Conservation (phyloP, 2,329 filamentous ascomycete genomes). For the Pseudopyricularia javanii region DNA sequence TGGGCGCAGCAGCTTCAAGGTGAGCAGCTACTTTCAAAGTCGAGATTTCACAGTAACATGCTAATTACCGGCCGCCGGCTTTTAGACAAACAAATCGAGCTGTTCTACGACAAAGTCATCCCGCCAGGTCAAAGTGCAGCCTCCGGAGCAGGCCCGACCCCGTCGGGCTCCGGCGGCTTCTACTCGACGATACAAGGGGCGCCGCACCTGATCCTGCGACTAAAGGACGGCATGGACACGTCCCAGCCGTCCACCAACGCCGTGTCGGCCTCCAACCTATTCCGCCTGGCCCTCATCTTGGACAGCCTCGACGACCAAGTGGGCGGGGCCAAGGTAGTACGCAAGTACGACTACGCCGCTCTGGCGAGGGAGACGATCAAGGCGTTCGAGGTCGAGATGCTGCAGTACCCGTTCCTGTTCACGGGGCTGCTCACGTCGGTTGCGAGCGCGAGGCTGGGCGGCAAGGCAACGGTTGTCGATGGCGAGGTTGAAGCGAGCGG, state of each 20-base stretch:
- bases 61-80: constrained; percentile 6
- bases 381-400: constrained; percentile 81
- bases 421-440: constrained; percentile 66
- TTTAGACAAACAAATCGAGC: constrained; percentile 60
- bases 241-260: constrained; percentile 85
- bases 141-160: background rate
- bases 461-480: constrained; percentile 22
- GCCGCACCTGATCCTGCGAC: constrained; percentile 63
- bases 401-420: constrained; percentile 90
- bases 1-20: constrained; percentile 77
- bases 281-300: constrained; percentile 61
- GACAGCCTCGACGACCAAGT: constrained; percentile 35
- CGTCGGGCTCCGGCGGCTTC: constrained; percentile 48
- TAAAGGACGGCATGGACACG: constrained; percentile 94
- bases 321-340: background rate
- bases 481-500: constrained; percentile 5
- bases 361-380: constrained; percentile 63
- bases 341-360: constrained; percentile 33
- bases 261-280: constrained; percentile 75
- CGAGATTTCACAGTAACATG: background rate
- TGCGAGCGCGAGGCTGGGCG: constrained; percentile 62
- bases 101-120: constrained; percentile 60
- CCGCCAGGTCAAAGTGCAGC: constrained; percentile 11
- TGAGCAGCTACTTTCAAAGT: constrained; percentile 19
- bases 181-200: constrained; percentile 56